Evolutionary conservation across 163 green algal genomes (phyloP), one percentile per base, ranked within the genome.

Genomic region (Chlamydomonas reinhardtii): DNA sequence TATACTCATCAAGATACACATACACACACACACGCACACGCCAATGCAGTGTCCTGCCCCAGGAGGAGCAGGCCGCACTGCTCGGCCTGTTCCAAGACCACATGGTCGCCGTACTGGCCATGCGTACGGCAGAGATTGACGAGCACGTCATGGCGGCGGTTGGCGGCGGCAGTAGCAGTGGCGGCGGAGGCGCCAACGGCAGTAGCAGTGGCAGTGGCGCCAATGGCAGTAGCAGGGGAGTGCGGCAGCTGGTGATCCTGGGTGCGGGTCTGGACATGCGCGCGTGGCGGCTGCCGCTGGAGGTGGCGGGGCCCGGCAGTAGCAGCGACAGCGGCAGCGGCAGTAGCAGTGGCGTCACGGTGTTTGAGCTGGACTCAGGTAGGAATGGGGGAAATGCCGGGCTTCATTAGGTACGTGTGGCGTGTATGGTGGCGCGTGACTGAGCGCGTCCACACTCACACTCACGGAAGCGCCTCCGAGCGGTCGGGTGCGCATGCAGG

Each of bases 301-400:
- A 29, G n/a, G 69, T 2, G 69, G 19, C n/a, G n/a, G n/a, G n/a
- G n/a, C n/a, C 32, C 4, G 32, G 69, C 69, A 54, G 34, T 32
- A 32, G 32, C 32, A 32, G 32, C 34, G 11, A 19, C 16, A 31
- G 15, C 69, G n/a, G 68, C 68, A 20, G 32, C 16, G 68, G 68
- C 31, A 31, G 31, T 73, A 43, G 15, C 12, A 25, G 31, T 4
- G 68, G 68, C 17, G 68, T 61, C 32, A 61, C 32, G 54, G 68
- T 83, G 35, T 74, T 34, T 27, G 76, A 83, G 59, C 35, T 83
- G 59, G 76, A 83, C 37, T 83, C 76, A 8, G 76, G 48, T 56
- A 14, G 48, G 48, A 19, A 11, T 54, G 43, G 8, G 43, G n/a
- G n/a, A n/a, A n/a, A n/a, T n/a, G n/a, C n/a, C n/a, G n/a, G n/a